Base-by-base conservation (phyloP, 345 rosid genomes). In the Adansonia digitata region DNA sequence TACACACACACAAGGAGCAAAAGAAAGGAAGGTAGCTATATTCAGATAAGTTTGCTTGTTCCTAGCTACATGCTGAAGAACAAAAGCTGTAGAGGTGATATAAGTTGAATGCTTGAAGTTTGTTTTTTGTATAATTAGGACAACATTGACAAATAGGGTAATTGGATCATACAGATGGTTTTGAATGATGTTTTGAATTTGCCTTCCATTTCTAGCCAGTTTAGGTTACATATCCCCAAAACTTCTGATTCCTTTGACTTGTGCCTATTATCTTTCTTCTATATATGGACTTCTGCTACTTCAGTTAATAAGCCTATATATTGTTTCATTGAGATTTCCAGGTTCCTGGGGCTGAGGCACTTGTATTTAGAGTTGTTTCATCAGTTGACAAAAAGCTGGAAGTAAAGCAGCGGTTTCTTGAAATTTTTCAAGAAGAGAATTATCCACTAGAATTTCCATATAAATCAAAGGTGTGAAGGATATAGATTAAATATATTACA, bases 381-480 rank as follows among this genome's bases (percentile, higher is more conserved):
- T 95, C 98, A 8, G 99, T 93, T 79, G 98, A 95, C 87, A 95
- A 95, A 81, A 95, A 95, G 85, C 77, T 95, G 83, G 99, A 95
- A 84, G 99, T 95, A 81, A 95, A 95, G 84, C 93, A 85, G 64
- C 90, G 96, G 51, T 93, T 93, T 81, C 94, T 93, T 84, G 99
- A 95, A 80, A 93, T 93, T 60, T 95, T 90, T 79, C 90, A 79
- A 57, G 97, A 91, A 71, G 94, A 93, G 77, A 91, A 91, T 85
- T 93, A 90, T 72, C 97, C 99, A 10, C 81, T 85, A 27, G 98
- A 95, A 75, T 95, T 91, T 75, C 94, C 98, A 5, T 95, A 95
- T 64, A 95, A 95, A 80, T 95, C 99, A 52, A 95, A 95, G 94
- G 99, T 93, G 76, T 26, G 75, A 80, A 57, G 69, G 73, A 71